These are phyloP conservation scores for Cryphonectria nitschkei DNA, from an alignment of 2,329 filamentous ascomycete genomes.

Conservation along the genomic window DNA sequence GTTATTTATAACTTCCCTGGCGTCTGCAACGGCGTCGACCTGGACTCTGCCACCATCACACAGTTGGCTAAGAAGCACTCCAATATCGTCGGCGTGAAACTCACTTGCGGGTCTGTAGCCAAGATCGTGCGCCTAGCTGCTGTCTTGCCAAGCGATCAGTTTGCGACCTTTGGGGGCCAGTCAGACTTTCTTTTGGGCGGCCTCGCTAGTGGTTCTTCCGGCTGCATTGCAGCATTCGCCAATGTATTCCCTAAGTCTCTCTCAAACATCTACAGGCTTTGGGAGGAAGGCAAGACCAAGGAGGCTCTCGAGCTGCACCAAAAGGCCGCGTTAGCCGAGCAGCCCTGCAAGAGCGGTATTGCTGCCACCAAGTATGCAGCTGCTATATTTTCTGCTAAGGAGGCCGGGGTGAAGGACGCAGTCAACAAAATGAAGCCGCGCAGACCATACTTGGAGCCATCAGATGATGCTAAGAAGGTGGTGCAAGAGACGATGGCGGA, in stretches of 20 bases:
- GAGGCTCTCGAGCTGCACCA: conserved; percentile 65
- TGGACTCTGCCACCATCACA: conserved; percentile 66
- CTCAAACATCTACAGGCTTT: conserved; percentile 64
- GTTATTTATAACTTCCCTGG: conserved; percentile 72
- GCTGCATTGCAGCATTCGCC: conserved; percentile 65
- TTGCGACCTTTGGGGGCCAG: conserved; percentile 73
- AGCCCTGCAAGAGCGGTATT: conserved; percentile 67
- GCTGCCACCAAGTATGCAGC: conserved; percentile 71
- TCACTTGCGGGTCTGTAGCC: conserved; percentile 73
- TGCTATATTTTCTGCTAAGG: conserved; percentile 59
- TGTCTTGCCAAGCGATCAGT: conserved; percentile 55
- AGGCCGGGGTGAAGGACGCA: conserved; percentile 63
- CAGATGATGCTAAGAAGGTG: conserved; percentile 47
- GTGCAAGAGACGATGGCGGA: conserved; percentile 47
- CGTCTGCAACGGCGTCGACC: conserved; percentile 69
- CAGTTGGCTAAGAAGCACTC: conserved; percentile 51
- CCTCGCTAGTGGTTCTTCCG: conserved; percentile 60
- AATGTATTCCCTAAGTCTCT: conserved; percentile 64
- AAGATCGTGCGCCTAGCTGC: conserved; percentile 61
- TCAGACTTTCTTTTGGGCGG: conserved; percentile 71
- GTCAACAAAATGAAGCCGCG: conserved; percentile 62
- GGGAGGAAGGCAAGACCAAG: conserved; percentile 56
- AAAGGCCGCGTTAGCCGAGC: conserved; percentile 67
- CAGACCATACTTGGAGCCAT: conserved; percentile 60
- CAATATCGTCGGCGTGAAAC: conserved; percentile 67